Base-by-base conservation (phyloP, 2,329 filamentous ascomycete species). In the Xylaria sp. region DNA sequence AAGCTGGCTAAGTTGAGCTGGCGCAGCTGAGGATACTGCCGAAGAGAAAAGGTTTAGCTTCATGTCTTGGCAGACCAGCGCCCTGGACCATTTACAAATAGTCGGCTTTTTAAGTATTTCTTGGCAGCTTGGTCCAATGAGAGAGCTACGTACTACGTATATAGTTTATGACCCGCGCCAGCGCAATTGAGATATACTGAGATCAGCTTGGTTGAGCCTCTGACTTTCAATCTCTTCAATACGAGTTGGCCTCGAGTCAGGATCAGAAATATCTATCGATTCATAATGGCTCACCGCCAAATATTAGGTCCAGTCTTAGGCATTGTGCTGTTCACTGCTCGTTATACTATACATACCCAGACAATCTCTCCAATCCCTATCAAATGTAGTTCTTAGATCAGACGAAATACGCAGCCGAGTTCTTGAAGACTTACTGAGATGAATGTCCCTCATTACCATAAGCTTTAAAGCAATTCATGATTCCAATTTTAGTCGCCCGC, bases 181-280 rank as follows among this genome's bases (percentile, higher is more conserved):
- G 64, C 62, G 23, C 54, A 63, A 57, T 60, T 47, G 35, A 23
- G 23, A 51, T 55, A 58, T 21, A 23, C 51, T 60, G 3, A 51
- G 13, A 51, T 18, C 18, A 44, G 40, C 40, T 44, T 44, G 4
- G 40, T 18, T n/a, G 40, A 60, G 64, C 27, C 57, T 42, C 50
- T 58, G 27, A 4, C 63, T 37, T 57, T 51, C 66, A 70, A 70
- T 70, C 66, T 70, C 66, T 37, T 63, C 12, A n/a, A 70, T 70
- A 70, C 66, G 69, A 70, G 62, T 66, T 60, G 44, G 29, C 18
- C 29, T 60, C 25, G 51, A 69, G 58, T 35, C 32, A 35, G 18
- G 35, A 18, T 35, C 23, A 18, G 29, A 35, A 58, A 58, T 37
- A 50, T 37, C n/a, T 23, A 10, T 37, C 29, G n/a, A 13, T 55